phyloP scores from a whole-genome alignment of 345 rosid species.

The Sonneratia caseolaris region DNA sequence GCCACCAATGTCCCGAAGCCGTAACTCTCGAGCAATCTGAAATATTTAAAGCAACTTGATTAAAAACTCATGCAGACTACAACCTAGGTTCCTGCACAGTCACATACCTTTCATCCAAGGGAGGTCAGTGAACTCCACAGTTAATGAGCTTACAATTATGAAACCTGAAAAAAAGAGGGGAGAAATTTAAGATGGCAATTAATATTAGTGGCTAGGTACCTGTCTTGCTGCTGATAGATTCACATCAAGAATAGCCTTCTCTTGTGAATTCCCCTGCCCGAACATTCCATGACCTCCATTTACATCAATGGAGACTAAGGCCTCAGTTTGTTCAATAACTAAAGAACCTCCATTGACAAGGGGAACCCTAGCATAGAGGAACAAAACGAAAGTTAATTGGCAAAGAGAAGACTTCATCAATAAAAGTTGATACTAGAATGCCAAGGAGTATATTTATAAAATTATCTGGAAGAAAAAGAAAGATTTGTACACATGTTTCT shows the following conservation, averaged over 20 bases:
- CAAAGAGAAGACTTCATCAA: neutral
- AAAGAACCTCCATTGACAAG: slow-evolving; percentile 86
- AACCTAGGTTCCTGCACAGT: neutral
- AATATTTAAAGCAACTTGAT: slow-evolving; percentile 4
- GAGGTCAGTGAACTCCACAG: neutral
- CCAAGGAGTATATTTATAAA: neutral
- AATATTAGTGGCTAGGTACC: slow-evolving; percentile 32
- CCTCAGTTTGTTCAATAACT: slow-evolving; percentile 98
- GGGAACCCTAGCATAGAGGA: slow-evolving; percentile 46
- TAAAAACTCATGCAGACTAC: neutral
- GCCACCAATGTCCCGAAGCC: slow-evolving; percentile 93
- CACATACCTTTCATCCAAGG: neutral
- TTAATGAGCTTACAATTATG: neutral
- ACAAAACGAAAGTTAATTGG: neutral
- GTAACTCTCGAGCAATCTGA: slow-evolving; percentile 96
- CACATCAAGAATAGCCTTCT: slow-evolving; percentile 85
- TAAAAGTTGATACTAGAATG: neutral
- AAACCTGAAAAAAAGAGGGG: neutral
- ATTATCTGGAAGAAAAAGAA: neutral
- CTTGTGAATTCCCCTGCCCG: slow-evolving; percentile 82
- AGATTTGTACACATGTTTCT: neutral
- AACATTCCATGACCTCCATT: slow-evolving; percentile 97
- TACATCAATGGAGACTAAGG: slow-evolving; percentile 93
- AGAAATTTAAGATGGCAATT: neutral
- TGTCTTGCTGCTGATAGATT: slow-evolving; percentile 91